Conservation (phyloP, 169 alveolate species). For the Miamiensis avidus region DNA sequence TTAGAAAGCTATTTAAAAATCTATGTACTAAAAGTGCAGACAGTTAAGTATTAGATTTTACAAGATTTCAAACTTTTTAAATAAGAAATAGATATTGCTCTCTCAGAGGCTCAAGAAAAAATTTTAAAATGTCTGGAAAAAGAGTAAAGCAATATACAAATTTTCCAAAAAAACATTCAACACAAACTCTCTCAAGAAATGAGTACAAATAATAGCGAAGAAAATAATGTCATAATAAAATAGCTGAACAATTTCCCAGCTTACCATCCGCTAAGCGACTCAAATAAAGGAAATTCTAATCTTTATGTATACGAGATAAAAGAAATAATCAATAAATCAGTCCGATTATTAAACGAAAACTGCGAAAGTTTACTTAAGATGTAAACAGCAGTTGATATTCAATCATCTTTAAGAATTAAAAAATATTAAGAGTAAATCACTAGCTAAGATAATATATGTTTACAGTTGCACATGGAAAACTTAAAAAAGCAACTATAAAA, state of each 20-base stretch:
- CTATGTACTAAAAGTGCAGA: not conserved
- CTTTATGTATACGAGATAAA: not conserved
- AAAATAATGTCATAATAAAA: not conserved
- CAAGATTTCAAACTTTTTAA: not conserved
- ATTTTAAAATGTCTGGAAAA: not conserved
- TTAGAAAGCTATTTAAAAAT: not conserved
- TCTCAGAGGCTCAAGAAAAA: not conserved
- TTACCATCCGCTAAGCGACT: not conserved
- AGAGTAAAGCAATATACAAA: not conserved
- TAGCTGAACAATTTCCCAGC: not conserved
- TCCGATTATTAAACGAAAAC: not conserved
- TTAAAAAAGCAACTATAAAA: not conserved
- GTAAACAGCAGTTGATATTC: not conserved
- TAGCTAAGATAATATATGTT: not conserved
- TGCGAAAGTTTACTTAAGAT: not conserved
- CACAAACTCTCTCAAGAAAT: not conserved
- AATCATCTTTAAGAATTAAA: not conserved
- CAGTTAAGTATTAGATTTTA: too few relatives aligned
- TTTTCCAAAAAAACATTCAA: not conserved
- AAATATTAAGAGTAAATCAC: too few relatives aligned
- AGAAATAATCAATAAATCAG: not conserved
- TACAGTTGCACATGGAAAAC: too few relatives aligned
- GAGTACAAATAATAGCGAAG: not conserved
- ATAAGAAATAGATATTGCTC: not conserved
- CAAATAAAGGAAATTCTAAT: too few relatives aligned